These are phyloP conservation scores for Solanum pinnatisectum DNA, from an alignment of 257 asterid genomes.

Conservation along the genomic window DNA sequence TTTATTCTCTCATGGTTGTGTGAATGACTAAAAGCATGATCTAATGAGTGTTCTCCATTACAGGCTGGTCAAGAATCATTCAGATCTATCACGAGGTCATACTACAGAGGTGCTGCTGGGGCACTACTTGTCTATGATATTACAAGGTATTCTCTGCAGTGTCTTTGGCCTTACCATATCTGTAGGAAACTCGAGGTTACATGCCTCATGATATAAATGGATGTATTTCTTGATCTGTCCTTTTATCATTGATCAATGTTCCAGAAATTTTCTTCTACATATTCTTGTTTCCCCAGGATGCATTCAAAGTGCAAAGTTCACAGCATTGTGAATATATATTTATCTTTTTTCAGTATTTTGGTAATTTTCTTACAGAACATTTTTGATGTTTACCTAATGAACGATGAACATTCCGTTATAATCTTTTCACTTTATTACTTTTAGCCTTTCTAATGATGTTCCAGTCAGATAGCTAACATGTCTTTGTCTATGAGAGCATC, in stretches of 20 bases:
- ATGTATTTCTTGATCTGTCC: not conserved
- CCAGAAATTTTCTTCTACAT: not conserved
- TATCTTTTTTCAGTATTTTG: not conserved
- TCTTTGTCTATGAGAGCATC: not conserved
- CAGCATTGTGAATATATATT: not conserved
- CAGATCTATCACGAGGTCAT: constrained; percentile 67
- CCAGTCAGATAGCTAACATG: not conserved
- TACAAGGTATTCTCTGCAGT: constrained; percentile 41
- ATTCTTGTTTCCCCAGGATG: not conserved
- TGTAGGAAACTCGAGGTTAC: not conserved
- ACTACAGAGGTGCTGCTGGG: constrained; percentile 89
- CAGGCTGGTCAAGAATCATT: constrained; percentile 89
- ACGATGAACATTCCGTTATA: not conserved
- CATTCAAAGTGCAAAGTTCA: not conserved
- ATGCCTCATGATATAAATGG: not conserved
- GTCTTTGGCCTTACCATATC: not conserved
- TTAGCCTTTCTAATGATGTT: not conserved
- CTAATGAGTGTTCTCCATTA: not conserved
- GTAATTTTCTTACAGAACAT: not conserved
- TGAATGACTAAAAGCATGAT: not conserved
- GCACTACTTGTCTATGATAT: constrained; percentile 82
- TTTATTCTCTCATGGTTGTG: not conserved
- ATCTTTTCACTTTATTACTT: not conserved
- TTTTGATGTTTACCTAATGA: not conserved
- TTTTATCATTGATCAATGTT: not conserved